These are phyloP conservation scores for Zasmidium angulare DNA, from an alignment of 2,329 filamentous ascomycete genomes.

Conservation along the genomic window DNA sequence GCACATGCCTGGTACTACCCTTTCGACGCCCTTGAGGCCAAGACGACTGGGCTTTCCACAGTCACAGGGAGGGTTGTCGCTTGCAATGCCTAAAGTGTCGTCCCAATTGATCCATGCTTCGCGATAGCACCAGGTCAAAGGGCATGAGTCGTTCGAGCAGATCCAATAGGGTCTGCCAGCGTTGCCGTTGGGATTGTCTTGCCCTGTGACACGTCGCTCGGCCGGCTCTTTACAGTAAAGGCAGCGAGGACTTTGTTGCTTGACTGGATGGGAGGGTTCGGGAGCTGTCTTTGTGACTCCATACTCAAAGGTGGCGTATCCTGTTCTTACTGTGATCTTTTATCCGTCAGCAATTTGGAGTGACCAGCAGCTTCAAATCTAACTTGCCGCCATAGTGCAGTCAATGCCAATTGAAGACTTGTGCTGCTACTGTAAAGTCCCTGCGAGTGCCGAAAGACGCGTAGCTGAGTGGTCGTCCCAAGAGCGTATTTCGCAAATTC, in stretches of 20 bases:
- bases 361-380: too few species aligned
- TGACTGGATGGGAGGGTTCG: background rate
- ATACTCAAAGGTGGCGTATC: too few species aligned
- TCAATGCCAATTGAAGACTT: too few species aligned
- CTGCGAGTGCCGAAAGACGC: too few species aligned
- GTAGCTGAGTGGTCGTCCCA: too few species aligned
- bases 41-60: conserved; percentile 1
- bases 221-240: background rate
- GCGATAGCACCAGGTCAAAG: background rate
- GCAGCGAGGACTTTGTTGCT: background rate
- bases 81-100: background rate
- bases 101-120: conserved; percentile 3
- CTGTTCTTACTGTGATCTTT: too few species aligned
- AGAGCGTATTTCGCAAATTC: too few species aligned
- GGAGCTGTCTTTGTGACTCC: background rate
- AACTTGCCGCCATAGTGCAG: too few species aligned
- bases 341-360: too few species aligned
- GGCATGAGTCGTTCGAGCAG: background rate
- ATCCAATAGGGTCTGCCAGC: background rate
- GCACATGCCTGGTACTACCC: background rate
- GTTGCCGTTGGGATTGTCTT: background rate
- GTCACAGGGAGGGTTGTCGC: background rate
- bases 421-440: too few species aligned
- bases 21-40: background rate
- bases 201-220: too few species aligned